These are phyloP conservation scores for Phytophthora rubi DNA, from an alignment of 352 stramenopile genomes.

Conservation along the genomic window DNA sequence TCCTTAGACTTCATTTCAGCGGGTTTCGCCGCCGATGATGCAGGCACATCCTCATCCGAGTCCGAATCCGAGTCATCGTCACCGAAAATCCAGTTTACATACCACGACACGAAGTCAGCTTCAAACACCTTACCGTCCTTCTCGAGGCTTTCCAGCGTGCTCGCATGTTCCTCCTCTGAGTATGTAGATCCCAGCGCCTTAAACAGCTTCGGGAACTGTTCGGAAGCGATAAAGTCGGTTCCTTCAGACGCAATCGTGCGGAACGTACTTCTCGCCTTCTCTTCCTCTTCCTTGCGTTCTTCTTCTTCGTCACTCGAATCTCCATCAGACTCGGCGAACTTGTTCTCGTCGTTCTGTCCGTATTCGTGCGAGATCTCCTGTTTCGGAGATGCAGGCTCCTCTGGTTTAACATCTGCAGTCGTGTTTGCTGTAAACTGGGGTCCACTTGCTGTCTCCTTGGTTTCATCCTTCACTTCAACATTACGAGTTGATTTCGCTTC, in stretches of 20 bases:
- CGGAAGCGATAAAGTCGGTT: constrained; percentile 38
- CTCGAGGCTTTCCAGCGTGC: constrained; percentile 43
- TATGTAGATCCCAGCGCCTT: constrained; percentile 67
- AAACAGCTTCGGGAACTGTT: constrained; percentile 63
- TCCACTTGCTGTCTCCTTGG: background rate
- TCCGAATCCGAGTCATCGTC: constrained; percentile 57
- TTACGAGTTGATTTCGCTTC: constrained; percentile 20
- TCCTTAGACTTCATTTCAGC: constrained; percentile 58
- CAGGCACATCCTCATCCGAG: constrained; percentile 30
- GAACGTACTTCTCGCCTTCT: constrained; percentile 52
- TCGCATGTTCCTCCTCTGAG: constrained; percentile 57
- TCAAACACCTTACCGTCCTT: constrained; percentile 62
- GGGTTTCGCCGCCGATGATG: constrained; percentile 12
- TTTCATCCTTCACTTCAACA: constrained; percentile 5
- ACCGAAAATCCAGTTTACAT: constrained; percentile 69
- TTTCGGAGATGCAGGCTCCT: constrained; percentile 4
- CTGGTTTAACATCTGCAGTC: constrained; percentile 1
- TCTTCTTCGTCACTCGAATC: constrained; percentile 73
- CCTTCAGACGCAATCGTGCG: constrained; percentile 40
- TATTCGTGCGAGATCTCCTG: constrained; percentile 40
- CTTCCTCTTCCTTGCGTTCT: constrained; percentile 69
- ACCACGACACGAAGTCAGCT: constrained; percentile 66
- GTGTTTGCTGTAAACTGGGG: background rate
- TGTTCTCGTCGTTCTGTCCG: constrained; percentile 70
- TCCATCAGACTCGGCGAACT: constrained; percentile 53